Evolutionary conservation across 2,329 filamentous ascomycete species (phyloP).

Genomic region (Thermochaetoides dissita): DNA sequence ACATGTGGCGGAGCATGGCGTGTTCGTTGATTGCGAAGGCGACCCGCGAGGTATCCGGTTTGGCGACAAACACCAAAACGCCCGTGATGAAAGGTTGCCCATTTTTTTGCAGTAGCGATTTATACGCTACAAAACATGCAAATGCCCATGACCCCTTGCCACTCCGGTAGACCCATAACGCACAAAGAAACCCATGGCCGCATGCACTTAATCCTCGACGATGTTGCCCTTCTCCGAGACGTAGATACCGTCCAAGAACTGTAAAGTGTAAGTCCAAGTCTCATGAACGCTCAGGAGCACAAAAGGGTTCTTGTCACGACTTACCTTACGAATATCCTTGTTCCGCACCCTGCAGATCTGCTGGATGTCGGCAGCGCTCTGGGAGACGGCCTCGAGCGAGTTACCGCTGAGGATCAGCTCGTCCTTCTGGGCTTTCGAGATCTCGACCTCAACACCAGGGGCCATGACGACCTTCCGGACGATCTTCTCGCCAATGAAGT

Average conservation of each 20-base stretch:
- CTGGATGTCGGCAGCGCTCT: slow-evolving; percentile 97
- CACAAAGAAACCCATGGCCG: slow-evolving; percentile 23
- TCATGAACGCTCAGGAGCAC: neutral
- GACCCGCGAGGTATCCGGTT: slow-evolving; percentile 8
- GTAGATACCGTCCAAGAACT: slow-evolving; percentile 99
- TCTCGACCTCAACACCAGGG: slow-evolving; percentile 76
- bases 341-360: slow-evolving; percentile 99
- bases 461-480: slow-evolving; percentile 85
- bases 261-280: slow-evolving; percentile 7
- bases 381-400: slow-evolving; percentile 93
- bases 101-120: slow-evolving; percentile 19
- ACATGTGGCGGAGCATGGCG: too few relatives aligned
- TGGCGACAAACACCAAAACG: slow-evolving; percentile 12
- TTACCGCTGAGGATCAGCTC: slow-evolving; percentile 88
- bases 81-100: slow-evolving; percentile 20
- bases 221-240: slow-evolving; percentile 98
- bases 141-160: slow-evolving; percentile 42
- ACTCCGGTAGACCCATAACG: slow-evolving; percentile 49
- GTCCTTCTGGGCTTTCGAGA: slow-evolving; percentile 90
- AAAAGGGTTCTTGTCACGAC: slow-evolving; percentile 12
- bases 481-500: slow-evolving; percentile 99
- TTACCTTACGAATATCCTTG: slow-evolving; percentile 99
- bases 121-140: slow-evolving; percentile 44
- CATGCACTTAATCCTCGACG: slow-evolving; percentile 46
- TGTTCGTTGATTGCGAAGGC: neutral